Evolutionary conservation across 176 grass and related monocot species (phyloP), one percentile per base, ranked within the genome.

Genomic region (Zoysia japonica): DNA sequence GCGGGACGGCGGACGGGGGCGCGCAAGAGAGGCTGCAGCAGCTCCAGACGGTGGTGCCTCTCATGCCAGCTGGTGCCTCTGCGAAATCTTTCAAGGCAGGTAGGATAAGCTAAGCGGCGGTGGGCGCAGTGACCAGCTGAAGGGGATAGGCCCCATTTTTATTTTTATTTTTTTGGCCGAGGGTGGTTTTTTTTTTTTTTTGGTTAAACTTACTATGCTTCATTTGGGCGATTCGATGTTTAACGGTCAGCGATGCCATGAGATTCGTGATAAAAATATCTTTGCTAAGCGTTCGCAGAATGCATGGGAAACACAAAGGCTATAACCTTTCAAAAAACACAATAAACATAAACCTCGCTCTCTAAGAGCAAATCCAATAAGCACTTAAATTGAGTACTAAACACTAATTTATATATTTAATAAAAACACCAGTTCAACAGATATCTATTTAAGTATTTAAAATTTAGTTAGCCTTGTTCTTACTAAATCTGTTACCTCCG

Each of bases 1-100:
- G 66, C n/a, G 50, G 43, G 14, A 65, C 42, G 43, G 57, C 17
- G 7, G 77, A 41, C 1, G 72, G 72, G 1, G 82, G 60, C 15
- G 66, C 70, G 42, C 82, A 75, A 41, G 72, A 17, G 72, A 89
- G 82, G 59, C 57, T 65, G 49, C 63, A 43, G 82, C 82, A 43
- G 82, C 82, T 65, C 42, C 52, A 60, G 16, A 85, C 35, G 65
- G 82, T 72, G 59, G 72, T 43, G 66, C 56, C 82, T 72, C 80
- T 82, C 84, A 83, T 85, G 71, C 15, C 62, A 10, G 8, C 55
- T 3, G 59, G 59, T 12, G 19, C 67, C 20, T 57, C 57, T 65
- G 20, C 19, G 4, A 38, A 10, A 68, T 78, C 65, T 52, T 74
- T 19, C 37, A 37, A 45, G 61, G 45, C 45, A 74, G 66, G 47